Evolutionary conservation across 495 filamentous ascomycete genomes (phyloP), one percentile per base, ranked within the genome.

Genomic region (Hyaloscypha hepaticicola): DNA sequence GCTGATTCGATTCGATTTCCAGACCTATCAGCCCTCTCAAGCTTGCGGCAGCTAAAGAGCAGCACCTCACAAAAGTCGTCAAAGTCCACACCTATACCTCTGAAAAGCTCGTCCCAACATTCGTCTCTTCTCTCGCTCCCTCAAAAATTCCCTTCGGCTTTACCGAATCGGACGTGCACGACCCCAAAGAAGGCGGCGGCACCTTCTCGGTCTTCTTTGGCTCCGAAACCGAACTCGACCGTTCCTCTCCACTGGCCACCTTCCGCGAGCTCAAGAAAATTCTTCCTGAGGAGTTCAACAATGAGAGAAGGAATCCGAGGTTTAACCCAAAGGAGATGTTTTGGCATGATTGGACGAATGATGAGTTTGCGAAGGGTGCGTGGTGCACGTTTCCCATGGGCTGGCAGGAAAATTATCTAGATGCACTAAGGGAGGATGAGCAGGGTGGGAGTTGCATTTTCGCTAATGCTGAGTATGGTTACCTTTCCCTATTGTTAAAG

Each of bases 341-440:
- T 22, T 59, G 56, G 56, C 56, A 59, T 48, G 56, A 59, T 45
- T 59, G 56, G 56, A 59, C 29, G 3, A 38, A 59, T 38, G 56
- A 59, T 24, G 56, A 59, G 56, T 59, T 41, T 27, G 56, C 56
- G 31, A 59, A 59, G 56, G 56, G 56, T 2, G 56, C 56, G 22
- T 59, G 56, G 56, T 59, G 56, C 25, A 59, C 34, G 29, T 38
- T 48, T 21, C 56, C 34, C 0, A 38, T 59, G 34, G 31, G 34
- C 19, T 59, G 29, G 34, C 56, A 38, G 16, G 34, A 59, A 31
- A 48, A 45, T 45, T 45, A 45, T 34, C n/a, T 59, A 1, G 56
- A 48, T 59, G 56, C 29, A 24, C 26, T 59, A 31, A 59, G 29
- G 56, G n/a, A 38, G 56, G 29, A 38, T 27, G 34, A 59, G 29